Evolutionary conservation across 176 grass and related monocot species (phyloP), one percentile per base, ranked within the genome.

Genomic region (Oryza coarctata): DNA sequence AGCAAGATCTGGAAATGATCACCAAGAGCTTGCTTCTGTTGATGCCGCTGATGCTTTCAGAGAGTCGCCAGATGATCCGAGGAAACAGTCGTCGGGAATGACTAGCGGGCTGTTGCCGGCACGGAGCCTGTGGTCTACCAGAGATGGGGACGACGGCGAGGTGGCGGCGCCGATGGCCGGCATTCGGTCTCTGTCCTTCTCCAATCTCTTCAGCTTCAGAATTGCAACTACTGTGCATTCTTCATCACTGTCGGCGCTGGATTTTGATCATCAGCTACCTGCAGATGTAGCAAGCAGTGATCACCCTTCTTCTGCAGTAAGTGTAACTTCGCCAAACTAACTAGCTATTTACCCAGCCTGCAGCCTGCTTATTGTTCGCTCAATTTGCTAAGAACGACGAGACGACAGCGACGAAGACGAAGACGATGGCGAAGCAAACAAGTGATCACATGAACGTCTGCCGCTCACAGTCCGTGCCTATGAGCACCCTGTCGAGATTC

Each of bases 171-270:
- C 0, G 11, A 65, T 9, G 50, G 50, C 49, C 0, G 11, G 79
- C 38, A 6, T 3, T 31, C 82, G 87, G 55, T 89, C 87, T 0
- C 40, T 89, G 14, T 89, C 87, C 71, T 89, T 89, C 82, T 85
- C 87, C 77, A 89, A 71, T 77, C 14, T 89, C 0, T 81, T 89
- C 18, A 89, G 87, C 64, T 85, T 89, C 82, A 85, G 82, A 40
- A 36, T 34, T 4, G 11, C 50, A 14, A 14, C 40, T 58, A 22
- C 58, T 70, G 70, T 27, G 12, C 49, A 31, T 4, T 26, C 75
- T 13, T 36, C 74, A 0, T 18, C 69, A 1, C 23, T 65, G 3
- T 12, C 31, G 12, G 5, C 7, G 17, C 2, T 70, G 17, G 63
- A 63, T 39, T 70, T 30, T 52, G 71, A 85, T 0, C 38, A 49